These are phyloP conservation scores for Coemansia sp. DNA, from an alignment of 192 early-diverging fungal species.

Conservation along the genomic window DNA sequence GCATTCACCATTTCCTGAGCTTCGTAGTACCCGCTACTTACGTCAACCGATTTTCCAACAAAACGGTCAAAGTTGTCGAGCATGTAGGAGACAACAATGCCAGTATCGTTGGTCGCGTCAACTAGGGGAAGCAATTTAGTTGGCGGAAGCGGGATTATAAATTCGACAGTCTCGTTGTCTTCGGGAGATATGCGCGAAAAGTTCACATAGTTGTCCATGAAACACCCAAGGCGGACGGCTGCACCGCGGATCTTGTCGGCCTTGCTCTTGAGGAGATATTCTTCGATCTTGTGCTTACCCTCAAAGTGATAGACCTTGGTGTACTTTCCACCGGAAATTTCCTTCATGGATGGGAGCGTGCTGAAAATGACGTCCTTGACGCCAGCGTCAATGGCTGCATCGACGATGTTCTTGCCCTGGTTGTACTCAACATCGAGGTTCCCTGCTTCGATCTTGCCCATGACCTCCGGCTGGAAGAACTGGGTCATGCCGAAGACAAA, in stretches of 20 bases:
- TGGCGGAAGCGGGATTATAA: slow-evolving; percentile 26
- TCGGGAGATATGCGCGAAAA: slow-evolving; percentile 34
- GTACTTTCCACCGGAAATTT: slow-evolving; percentile 29
- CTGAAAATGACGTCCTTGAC: slow-evolving; percentile 29
- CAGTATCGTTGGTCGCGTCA: slow-evolving; percentile 39
- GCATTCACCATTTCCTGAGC: slow-evolving; percentile 39
- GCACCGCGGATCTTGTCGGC: slow-evolving; percentile 19
- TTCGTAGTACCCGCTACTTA: slow-evolving; percentile 34
- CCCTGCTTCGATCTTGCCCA: slow-evolving; percentile 11
- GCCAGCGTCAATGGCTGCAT: slow-evolving; percentile 31
- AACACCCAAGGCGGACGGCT: slow-evolving; percentile 23
- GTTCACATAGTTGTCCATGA: slow-evolving; percentile 39
- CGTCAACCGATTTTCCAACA: slow-evolving; percentile 8
- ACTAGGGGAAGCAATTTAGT: slow-evolving; percentile 26
- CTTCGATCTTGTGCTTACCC: slow-evolving; percentile 30
- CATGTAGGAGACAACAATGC: slow-evolving; percentile 32
- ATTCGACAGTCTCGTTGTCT: slow-evolving; percentile 37
- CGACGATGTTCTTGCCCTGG: slow-evolving; percentile 40
- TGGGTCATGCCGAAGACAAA: slow-evolving; percentile 37
- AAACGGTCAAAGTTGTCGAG: slow-evolving; percentile 33
- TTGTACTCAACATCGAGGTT: slow-evolving; percentile 27
- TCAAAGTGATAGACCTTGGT: slow-evolving; percentile 32
- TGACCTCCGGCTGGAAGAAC: slow-evolving; percentile 24
- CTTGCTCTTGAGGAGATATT: slow-evolving; percentile 39
- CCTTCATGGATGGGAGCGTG: slow-evolving; percentile 30